phyloP scores from a whole-genome alignment of 2,329 filamentous ascomycete species.

The Xylaria polymorpha region DNA sequence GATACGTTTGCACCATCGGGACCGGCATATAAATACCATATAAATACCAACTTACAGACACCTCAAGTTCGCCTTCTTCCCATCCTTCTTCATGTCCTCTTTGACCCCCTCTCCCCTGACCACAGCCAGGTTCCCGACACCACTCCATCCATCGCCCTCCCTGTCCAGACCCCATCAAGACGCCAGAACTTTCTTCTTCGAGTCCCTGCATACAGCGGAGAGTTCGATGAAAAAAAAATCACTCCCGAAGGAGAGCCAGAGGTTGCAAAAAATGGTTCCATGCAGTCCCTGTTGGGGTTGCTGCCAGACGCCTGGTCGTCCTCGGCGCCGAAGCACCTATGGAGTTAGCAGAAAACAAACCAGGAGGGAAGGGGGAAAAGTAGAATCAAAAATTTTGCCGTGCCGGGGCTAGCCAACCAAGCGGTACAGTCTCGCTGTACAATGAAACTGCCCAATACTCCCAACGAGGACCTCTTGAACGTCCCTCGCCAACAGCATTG shows the following conservation, averaged over 20 bases:
- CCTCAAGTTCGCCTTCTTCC: neutral
- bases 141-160: no score
- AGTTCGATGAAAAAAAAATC: constrained; percentile 67
- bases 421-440: constrained; percentile 16
- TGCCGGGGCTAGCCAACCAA: neutral
- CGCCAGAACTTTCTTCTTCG: constrained; percentile 18
- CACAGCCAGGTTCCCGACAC: neutral
- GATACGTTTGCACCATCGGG: neutral
- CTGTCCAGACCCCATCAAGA: neutral
- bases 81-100: constrained; percentile 5
- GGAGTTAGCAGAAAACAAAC: constrained; percentile 20
- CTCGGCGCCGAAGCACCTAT: constrained; percentile 27
- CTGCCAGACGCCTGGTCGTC: constrained; percentile 31
- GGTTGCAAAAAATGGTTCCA: constrained; percentile 21
- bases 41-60: neutral
- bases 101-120: neutral
- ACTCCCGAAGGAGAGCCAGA: constrained; percentile 16
- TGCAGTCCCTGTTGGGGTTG: constrained; percentile 8
- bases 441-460: constrained; percentile 21
- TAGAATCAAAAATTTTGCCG: constrained; percentile 24
- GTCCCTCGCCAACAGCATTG: neutral
- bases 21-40: constrained; percentile 12
- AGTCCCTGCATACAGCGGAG: constrained; percentile 48
- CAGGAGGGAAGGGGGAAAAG: constrained; percentile 11
- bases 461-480: constrained; percentile 16